A percentile compares a stretch with the other conserved stretches of the same genome.
Evolutionary conservation across 108 stramenopile species (phyloP).

Genomic region (Epithemia pelagica): DNA sequence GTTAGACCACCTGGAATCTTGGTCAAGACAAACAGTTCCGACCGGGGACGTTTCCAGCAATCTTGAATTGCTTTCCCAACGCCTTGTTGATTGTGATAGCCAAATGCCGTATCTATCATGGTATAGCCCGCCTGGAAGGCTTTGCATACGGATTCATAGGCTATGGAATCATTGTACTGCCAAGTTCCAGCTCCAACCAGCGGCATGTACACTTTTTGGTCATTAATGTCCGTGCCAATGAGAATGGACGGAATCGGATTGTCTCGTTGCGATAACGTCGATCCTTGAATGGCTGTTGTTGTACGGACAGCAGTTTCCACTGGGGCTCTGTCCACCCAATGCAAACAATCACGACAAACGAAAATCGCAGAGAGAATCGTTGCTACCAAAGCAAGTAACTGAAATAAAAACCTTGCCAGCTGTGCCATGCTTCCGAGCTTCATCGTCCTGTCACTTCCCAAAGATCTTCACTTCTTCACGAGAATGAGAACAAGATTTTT

Average conservation of each 20-base stretch:
- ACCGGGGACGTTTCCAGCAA: slow-evolving; percentile 32
- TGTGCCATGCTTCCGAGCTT: no score
- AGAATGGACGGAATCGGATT: slow-evolving; percentile 21
- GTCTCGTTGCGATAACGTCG: no score
- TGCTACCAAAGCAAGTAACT: no score
- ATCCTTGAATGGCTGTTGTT: no score
- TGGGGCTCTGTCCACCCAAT: no score
- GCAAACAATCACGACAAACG: no score
- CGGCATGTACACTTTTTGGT: slow-evolving; percentile 30
- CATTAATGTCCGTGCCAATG: slow-evolving; percentile 36
- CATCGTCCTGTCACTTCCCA: no score
- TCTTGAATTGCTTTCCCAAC: slow-evolving; percentile 45
- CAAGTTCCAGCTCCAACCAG: slow-evolving; percentile 54
- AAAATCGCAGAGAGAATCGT: no score
- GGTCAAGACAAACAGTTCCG: slow-evolving; percentile 53
- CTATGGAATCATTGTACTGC: slow-evolving; percentile 48
- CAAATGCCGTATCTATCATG: slow-evolving; percentile 47
- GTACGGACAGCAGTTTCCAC: no score
- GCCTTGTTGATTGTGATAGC: slow-evolving; percentile 45
- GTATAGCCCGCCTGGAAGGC: slow-evolving; percentile 45
- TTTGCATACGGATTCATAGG: slow-evolving; percentile 46
- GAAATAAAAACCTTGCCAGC: no score
- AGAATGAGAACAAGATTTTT: no score
- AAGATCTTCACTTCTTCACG: no score
- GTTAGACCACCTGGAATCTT: slow-evolving; percentile 51